Base-by-base conservation (phyloP, 2,329 filamentous ascomycete genomes). In the Davidsoniella virescens region DNA sequence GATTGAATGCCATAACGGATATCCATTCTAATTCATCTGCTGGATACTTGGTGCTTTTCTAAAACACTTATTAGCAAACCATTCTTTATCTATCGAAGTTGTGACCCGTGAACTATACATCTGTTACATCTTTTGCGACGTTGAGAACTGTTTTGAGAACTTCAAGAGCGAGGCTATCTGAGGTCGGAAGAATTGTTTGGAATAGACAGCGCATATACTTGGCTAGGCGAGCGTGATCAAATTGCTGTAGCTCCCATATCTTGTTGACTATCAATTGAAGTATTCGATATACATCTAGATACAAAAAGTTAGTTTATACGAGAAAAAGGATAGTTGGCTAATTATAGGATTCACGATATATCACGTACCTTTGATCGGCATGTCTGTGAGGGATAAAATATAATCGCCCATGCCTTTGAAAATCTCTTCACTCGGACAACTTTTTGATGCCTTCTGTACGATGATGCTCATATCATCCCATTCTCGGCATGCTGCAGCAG, bases 191-290 rank as follows among this genome's bases (percentile, higher is more conserved):
- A 0, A 82, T 73, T 1, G 78, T 68, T 54, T 84, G 81, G 55
- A 90, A 84, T 2, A 92, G 69, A 57, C 84, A 87, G 1, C 85
- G 76, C 43, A 90, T 74, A 67, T 92, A 94, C 57, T 82, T 82
- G 6, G 83, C 75, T 1, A 93, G 67, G 56, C 77, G 79, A 1
- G 62, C 59, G 4, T 69, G 68, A 54, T 82, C 71, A 42, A 80
- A 76, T 0, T 63, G 58, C 16, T 78, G 70, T 1, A 78, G 62
- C 1, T 63, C 67, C 63, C 76, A 82, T 16, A 82, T 78, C 44
- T 78, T 68, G 57, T 84, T 82, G 58, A 92, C 75, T 53, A 88
- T 78, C 53, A 78, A 74, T 44, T 81, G 73, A 52, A 87, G 67
- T 0, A 67, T 71, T 1, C 64, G 62, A 54, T 71, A 75, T 10